Percentiles rank a stretch among this genome's conserved stretches.
Evolutionary conservation across 352 stramenopile genomes (phyloP).

Genomic region (Phytophthora pisi): DNA sequence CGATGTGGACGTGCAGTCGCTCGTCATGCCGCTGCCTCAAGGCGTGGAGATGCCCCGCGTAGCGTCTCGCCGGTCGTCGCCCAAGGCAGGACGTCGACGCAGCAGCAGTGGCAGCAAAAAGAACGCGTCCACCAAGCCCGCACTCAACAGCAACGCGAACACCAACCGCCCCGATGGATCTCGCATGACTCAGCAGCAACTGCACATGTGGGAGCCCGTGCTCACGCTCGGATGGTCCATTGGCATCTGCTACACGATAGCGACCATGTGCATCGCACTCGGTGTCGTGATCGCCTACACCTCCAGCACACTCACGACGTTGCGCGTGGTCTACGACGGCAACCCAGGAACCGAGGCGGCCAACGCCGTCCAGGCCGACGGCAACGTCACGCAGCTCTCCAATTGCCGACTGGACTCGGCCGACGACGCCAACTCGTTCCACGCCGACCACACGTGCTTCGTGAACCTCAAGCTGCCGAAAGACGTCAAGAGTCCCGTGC

Average conservation of each 20-base stretch:
- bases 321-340: constrained; percentile 72
- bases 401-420: constrained; percentile 61
- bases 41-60: constrained; percentile 28
- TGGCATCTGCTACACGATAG: constrained; percentile 53
- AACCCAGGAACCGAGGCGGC: constrained; percentile 16
- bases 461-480: constrained; percentile 61
- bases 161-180: constrained; percentile 61
- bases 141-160: constrained; percentile 17
- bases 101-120: constrained; percentile 26
- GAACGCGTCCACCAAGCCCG: constrained; percentile 6
- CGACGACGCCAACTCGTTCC: constrained; percentile 63
- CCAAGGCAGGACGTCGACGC: constrained; percentile 23
- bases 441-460: constrained; percentile 77
- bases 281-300: constrained; percentile 56
- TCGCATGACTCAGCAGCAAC: constrained; percentile 66
- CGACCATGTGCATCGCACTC: constrained; percentile 46
- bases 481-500: constrained; percentile 38
- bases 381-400: constrained; percentile 37
- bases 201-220: constrained; percentile 78
- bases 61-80: constrained; percentile 1
- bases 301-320: constrained; percentile 52
- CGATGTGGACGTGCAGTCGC: constrained; percentile 36
- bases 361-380: constrained; percentile 36
- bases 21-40: constrained; percentile 31
- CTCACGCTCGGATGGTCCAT: constrained; percentile 73